Percentiles rank a stretch among this genome's conserved stretches.
Evolutionary conservation across 495 filamentous ascomycete species (phyloP).

Genomic region (Neurospora cerealis): DNA sequence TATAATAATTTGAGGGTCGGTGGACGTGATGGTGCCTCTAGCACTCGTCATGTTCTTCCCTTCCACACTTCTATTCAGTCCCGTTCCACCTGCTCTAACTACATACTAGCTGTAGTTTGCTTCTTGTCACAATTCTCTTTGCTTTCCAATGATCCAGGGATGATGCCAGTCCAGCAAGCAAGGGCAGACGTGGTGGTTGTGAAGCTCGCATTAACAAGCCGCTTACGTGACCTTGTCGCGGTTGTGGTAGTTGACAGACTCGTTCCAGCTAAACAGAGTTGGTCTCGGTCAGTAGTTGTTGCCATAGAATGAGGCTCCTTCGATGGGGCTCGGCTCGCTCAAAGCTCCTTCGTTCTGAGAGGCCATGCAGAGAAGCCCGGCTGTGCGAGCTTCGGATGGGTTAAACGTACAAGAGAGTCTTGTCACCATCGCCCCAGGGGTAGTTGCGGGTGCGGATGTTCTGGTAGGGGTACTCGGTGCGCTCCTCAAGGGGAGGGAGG

Average conservation of each 20-base stretch:
- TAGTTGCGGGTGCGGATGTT: constrained; percentile 88
- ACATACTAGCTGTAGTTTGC: not conserved
- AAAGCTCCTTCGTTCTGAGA: not conserved
- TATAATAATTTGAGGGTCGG: not conserved
- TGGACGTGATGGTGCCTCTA: not conserved
- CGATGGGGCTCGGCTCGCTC: not conserved
- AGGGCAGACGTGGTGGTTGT: not conserved
- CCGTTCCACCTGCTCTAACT: not conserved
- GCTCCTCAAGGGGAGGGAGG: constrained; percentile 78
- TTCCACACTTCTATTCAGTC: not conserved
- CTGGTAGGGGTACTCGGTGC: constrained; percentile 83
- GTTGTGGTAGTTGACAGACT: constrained; percentile 91
- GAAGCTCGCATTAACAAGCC: not conserved
- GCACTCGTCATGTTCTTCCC: not conserved
- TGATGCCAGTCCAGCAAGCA: not conserved
- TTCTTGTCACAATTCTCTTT: not conserved
- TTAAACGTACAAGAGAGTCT: constrained; percentile 42
- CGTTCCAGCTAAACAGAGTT: constrained; percentile 70
- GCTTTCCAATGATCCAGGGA: not conserved
- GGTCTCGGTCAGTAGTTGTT: not conserved
- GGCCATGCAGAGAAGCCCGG: not conserved
- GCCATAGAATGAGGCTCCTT: not conserved
- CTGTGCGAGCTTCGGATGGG: not conserved
- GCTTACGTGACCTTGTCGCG: constrained; percentile 61
- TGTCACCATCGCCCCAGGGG: constrained; percentile 87